Base-by-base conservation (phyloP, 805 yeast species). In the Wickerhamiella occidentalis region DNA sequence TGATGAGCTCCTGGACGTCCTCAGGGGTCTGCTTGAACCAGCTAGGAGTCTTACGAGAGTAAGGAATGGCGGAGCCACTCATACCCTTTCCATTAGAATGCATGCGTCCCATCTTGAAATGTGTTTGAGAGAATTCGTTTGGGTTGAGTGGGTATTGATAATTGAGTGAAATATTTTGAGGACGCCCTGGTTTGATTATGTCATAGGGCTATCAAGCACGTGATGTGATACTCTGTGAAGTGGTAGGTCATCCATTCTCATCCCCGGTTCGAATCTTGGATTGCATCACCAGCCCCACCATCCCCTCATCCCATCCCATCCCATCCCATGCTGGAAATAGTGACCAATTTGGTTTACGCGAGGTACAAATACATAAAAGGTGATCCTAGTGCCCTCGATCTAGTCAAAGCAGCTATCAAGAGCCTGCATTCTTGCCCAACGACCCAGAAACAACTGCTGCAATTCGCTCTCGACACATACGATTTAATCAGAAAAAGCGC, bases 41-140 rank as follows among this genome's bases (percentile, higher is more conserved):
- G 73, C 96, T 77, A 73, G 97, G 98, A 73, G 94, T 79, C 75
- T 82, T 82, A 79, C 99, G 90, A 66, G 97, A 88, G 82, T 92
- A 92, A 74, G 99, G 98, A 74, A 87, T 78, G 70, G 98, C 95
- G 71, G 97, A 87, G 68, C 96, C 82, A 67, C 96, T 86, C 70
- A 92, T 94, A 78, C 99, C 99, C 77, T 92, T 92, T 76, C 99
- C 99, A 94, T 84, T 76, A 77, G 95, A 84, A 86, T 90, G 97
- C 88, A 90, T 81, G 79, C 98, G 95, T 88, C 95, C 98, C 98
- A 90, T 90, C 72, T 41, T 48, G 48, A 52, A 54, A 54, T 54
- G 54, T 52, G 70, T 72, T 22, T 40, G 6, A 22, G 30, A 65
- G 71, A 45, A 21, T 18, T 45, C n/a, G 28, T n/a, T 8, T 6